Evolutionary conservation across 1,284 basidiomycete species (phyloP).

Genomic region (Apiotrichum sp.): DNA sequence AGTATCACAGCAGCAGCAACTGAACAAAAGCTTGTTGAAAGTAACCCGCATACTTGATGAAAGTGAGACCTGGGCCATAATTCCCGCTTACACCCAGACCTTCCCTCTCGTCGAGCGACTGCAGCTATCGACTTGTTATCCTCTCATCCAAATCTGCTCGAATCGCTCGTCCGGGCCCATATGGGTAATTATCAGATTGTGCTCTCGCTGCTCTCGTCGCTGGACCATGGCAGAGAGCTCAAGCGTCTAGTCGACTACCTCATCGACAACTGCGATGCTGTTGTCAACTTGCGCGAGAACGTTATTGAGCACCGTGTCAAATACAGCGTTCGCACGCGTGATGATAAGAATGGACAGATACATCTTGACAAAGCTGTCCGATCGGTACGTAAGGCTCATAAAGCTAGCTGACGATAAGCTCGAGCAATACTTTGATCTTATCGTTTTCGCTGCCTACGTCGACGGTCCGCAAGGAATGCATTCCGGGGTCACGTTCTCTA

Average conservation of each 20-base stretch:
- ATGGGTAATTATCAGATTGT: conserved; percentile 86
- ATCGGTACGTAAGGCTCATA: conserved; percentile 28
- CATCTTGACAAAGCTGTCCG: conserved; percentile 48
- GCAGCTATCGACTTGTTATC: conserved; percentile 78
- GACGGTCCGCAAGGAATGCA: conserved; percentile 59
- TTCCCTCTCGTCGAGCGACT: conserved; percentile 48
- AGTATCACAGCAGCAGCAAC: conserved; percentile 73
- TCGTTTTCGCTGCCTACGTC: conserved; percentile 89
- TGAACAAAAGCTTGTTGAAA: conserved; percentile 72
- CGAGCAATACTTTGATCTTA: conserved; percentile 76
- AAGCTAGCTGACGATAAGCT: conserved; percentile 35
- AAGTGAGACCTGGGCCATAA: conserved; percentile 23
- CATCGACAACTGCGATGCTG: conserved; percentile 83
- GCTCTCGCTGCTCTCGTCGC: conserved; percentile 76
- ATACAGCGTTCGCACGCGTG: conserved; percentile 73
- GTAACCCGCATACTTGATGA: conserved; percentile 74
- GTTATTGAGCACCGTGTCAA: conserved; percentile 74
- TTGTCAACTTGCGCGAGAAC: conserved; percentile 82
- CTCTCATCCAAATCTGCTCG: conserved; percentile 68
- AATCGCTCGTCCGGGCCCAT: conserved; percentile 76
- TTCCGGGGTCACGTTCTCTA: conserved; percentile 69
- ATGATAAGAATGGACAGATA: conserved; percentile 53
- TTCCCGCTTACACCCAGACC: conserved; percentile 20
- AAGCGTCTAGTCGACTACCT: conserved; percentile 83
- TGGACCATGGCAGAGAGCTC: conserved; percentile 72